Evolutionary conservation across 768 basidiomycete genomes (phyloP), one percentile per base, ranked within the genome.

Genomic region (Hydnum rufescens): DNA sequence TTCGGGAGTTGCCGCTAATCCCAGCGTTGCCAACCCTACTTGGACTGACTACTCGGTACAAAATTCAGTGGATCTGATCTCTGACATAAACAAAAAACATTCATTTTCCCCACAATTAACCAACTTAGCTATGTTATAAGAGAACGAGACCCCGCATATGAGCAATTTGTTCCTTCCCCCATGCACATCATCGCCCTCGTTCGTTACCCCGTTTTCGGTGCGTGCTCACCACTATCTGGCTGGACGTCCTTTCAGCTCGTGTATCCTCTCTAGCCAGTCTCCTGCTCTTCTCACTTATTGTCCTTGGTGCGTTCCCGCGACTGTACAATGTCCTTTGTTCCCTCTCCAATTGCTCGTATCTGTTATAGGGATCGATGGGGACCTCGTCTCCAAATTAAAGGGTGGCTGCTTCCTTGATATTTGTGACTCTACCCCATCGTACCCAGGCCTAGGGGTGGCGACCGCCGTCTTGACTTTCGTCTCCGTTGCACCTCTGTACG

Each of bases 201-300:
- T 39, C 13, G 36, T 13, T 39, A 1, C 36, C 13, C 22, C 36
- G 36, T n/a, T n/a, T n/a, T n/a, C 22, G 13, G 36, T 39, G 13
- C 13, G 13, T 22, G 36, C 36, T 39, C 36, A 22, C 13, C 13
- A 13, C 13, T 39, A 13, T 39, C 36, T 39, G 22, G 36, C 22
- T 22, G 13, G 13, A 39, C 22, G 36, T 39, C 22, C 36, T 13
- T 39, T 39, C 13, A 39, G 13, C 22, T 13, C 22, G 13, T 39
- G 13, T 22, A 47, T 47, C 8, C 13, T 25, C 8, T 26, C 8
- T 53, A 54, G 53, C 29, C 22, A 52, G 44, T 28, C 36, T 47
- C 36, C 26, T 57, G 22, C 29, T 53, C 30, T 51, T 54, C 49
- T 48, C 58, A 26, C n/a, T 52, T 32, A 57, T 52, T 44, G 49